A percentile compares a stretch with the other conserved stretches of the same genome.
Conservation (phyloP, 371 early-diverging fungal species). For the Mucor sp. region DNA sequence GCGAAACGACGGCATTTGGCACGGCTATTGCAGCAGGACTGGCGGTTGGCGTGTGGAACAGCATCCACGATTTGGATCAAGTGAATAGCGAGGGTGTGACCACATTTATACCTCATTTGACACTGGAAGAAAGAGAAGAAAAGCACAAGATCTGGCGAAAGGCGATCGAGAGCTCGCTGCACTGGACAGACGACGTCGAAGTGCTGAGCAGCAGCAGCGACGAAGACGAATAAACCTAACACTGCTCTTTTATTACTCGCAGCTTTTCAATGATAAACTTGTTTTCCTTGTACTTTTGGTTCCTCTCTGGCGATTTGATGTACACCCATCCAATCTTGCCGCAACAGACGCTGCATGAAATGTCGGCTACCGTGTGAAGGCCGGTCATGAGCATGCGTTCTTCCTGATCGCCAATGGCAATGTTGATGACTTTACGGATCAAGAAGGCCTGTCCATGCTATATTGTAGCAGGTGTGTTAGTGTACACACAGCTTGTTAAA, state of each 20-base stretch:
- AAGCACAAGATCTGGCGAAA: slow-evolving; percentile 80
- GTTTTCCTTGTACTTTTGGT: slow-evolving; percentile 85
- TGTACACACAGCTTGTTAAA: too few relatives aligned
- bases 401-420: slow-evolving; percentile 62
- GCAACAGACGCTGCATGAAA: slow-evolving; percentile 65
- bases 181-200: slow-evolving; percentile 53
- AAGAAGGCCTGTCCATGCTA: slow-evolving; percentile 74
- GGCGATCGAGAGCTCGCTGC: slow-evolving; percentile 77
- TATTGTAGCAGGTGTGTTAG: slow-evolving; percentile 14
- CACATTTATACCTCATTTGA: slow-evolving; percentile 50
- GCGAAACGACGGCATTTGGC: slow-evolving; percentile 93
- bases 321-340: slow-evolving; percentile 59
- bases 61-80: slow-evolving; percentile 32
- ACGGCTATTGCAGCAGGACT: slow-evolving; percentile 95
- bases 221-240: slow-evolving; percentile 6
- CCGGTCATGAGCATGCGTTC: slow-evolving; percentile 80
- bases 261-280: slow-evolving; percentile 74
- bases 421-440: slow-evolving; percentile 65
- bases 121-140: slow-evolving; percentile 59
- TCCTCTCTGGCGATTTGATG: slow-evolving; percentile 53
- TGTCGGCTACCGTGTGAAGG: slow-evolving; percentile 77
- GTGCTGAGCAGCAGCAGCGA: not conserved
- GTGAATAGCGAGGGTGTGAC: slow-evolving; percentile 39
- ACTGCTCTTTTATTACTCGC: slow-evolving; percentile 54
- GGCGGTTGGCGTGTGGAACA: slow-evolving; percentile 78